Evolutionary conservation across 164 flowering plant species (phyloP).

Genomic region (Platanus orientalis): DNA sequence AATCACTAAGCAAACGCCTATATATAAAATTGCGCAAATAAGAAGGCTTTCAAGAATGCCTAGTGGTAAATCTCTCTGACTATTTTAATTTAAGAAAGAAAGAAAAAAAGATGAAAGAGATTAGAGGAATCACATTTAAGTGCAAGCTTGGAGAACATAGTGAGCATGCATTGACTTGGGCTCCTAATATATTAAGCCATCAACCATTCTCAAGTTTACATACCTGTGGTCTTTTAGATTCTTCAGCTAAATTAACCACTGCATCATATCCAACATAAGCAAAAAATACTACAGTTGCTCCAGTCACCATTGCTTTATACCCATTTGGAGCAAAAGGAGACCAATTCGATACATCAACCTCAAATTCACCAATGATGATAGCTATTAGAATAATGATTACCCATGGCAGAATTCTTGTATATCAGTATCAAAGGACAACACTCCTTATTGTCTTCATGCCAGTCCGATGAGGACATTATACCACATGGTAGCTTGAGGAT

Average conservation of each 20-base stretch:
- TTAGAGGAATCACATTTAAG: neutral
- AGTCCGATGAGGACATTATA: too few species aligned
- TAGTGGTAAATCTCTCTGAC: conserved; percentile 87
- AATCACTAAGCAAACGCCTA: conserved; percentile 87
- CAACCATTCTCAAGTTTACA: conserved; percentile 7
- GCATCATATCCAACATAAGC: too few species aligned
- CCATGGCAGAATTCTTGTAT: conserved; percentile 40
- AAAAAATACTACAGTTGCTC: conserved; percentile 95
- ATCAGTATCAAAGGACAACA: neutral
- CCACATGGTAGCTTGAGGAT: too few species aligned
- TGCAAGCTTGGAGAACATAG: neutral
- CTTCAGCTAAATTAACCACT: conserved; percentile 98
- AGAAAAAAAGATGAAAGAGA: neutral
- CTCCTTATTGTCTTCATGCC: too few species aligned
- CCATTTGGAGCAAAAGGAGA: too few species aligned
- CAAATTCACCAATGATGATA: conserved; percentile 66
- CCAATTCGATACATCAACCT: too few species aligned
- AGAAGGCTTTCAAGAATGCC: conserved; percentile 89
- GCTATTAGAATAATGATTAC: conserved; percentile 75
- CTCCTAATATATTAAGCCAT: neutral
- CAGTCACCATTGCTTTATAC: conserved; percentile 62
- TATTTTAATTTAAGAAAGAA: too few species aligned
- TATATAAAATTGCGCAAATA: conserved; percentile 60
- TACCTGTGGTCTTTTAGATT: conserved; percentile 93
- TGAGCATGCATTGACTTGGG: neutral